These are phyloP conservation scores for Fusarium nodosum DNA, from an alignment of 2,329 filamentous ascomycete species.

Conservation along the genomic window DNA sequence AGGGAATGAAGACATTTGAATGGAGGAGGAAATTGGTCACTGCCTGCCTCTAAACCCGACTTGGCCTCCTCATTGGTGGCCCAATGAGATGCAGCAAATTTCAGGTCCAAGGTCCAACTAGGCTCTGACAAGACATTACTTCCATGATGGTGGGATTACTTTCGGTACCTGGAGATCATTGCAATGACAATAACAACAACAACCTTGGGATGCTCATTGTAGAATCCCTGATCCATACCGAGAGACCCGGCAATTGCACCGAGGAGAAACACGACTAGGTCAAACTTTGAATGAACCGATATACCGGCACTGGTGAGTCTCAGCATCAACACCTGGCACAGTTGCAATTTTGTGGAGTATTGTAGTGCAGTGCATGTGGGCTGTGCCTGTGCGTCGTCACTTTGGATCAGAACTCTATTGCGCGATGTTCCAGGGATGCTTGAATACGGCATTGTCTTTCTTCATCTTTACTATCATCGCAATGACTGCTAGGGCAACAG, in stretches of 20 bases:
- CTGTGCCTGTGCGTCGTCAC: slow-evolving; percentile 21
- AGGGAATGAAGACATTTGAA: slow-evolving; percentile 28
- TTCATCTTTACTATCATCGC: background rate
- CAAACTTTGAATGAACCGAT: slow-evolving; percentile 13
- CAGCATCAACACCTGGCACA: background rate
- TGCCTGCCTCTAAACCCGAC: slow-evolving; percentile 35
- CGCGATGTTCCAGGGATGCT: slow-evolving; percentile 22
- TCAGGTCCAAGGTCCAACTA: slow-evolving; percentile 10
- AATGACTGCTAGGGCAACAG: slow-evolving; percentile 2
- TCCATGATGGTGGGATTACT: slow-evolving; percentile 8
- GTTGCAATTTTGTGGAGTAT: slow-evolving; percentile 32
- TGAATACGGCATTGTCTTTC: slow-evolving; percentile 8
- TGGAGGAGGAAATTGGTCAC: slow-evolving; percentile 19
- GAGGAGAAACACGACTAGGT: background rate
- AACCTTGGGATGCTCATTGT: slow-evolving; percentile 10
- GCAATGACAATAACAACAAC: slow-evolving; percentile 1
- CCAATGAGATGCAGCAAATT: slow-evolving; percentile 19
- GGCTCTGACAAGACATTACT: slow-evolving; percentile 17
- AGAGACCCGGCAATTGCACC: slow-evolving; percentile 14
- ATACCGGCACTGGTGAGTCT: slow-evolving; percentile 10
- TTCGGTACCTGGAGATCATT: slow-evolving; percentile 21
- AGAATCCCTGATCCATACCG: slow-evolving; percentile 10
- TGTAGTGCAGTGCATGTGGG: slow-evolving; percentile 30
- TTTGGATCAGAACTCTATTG: slow-evolving; percentile 38
- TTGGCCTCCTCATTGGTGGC: slow-evolving; percentile 14